These are phyloP conservation scores for Diaporthe capsici DNA, from an alignment of 2,329 filamentous ascomycete species.

Conservation along the genomic window DNA sequence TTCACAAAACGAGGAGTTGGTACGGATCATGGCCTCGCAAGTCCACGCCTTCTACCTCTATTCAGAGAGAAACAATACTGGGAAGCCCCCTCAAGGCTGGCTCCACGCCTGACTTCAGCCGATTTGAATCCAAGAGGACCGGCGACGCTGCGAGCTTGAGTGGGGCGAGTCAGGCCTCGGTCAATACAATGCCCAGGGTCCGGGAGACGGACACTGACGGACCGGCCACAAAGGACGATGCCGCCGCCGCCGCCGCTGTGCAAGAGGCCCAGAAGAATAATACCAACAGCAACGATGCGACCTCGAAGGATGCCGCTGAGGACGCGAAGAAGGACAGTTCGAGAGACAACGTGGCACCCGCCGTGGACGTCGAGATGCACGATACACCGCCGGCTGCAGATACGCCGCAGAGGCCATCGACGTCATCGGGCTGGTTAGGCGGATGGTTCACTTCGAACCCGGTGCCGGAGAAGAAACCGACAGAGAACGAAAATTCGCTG, in stretches of 20 bases:
- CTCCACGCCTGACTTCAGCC: constrained; percentile 63
- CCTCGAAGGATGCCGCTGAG: neutral
- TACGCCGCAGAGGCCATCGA: constrained; percentile 43
- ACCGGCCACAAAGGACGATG: constrained; percentile 11
- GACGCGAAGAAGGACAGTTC: neutral
- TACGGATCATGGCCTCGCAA: constrained; percentile 75
- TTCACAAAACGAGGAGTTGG: constrained; percentile 71
- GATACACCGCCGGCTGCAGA: constrained; percentile 32
- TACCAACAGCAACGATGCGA: neutral
- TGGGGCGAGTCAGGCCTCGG: constrained; percentile 49
- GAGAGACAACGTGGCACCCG: neutral
- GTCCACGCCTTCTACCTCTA: constrained; percentile 70
- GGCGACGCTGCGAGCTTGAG: constrained; percentile 50
- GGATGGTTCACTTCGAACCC: constrained; percentile 59
- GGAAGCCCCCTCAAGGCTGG: constrained; percentile 66
- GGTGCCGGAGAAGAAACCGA: constrained; percentile 15
- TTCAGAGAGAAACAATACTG: constrained; percentile 73
- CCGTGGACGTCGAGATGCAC: neutral
- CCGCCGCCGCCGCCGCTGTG: neutral
- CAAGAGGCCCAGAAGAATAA: neutral
- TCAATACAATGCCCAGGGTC: constrained; percentile 49
- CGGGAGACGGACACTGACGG: constrained; percentile 46
- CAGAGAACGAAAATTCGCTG: constrained; percentile 42
- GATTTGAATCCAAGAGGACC: constrained; percentile 61
- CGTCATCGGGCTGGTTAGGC: constrained; percentile 67